A percentile compares a stretch with the other conserved stretches of the same genome.
phyloP scores from a whole-genome alignment of 2,329 filamentous ascomycete genomes.

The Epicoccum nigrum region DNA sequence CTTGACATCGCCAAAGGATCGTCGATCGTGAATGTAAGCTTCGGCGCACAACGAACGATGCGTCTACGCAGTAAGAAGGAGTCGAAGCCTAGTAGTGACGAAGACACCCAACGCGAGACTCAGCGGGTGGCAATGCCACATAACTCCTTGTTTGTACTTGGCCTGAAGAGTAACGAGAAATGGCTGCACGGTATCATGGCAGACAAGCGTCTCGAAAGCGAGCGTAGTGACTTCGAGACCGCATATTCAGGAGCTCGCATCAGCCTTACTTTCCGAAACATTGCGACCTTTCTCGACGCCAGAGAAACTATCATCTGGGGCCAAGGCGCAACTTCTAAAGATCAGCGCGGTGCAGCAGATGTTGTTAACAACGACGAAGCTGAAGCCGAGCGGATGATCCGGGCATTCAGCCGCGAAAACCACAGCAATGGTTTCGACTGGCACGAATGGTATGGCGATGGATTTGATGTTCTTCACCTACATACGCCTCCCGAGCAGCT shows the following conservation, averaged over 20 bases:
- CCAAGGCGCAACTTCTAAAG: slow-evolving; percentile 80
- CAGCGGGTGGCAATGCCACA: slow-evolving; percentile 80
- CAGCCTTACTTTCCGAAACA: slow-evolving; percentile 87
- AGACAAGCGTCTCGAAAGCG: slow-evolving; percentile 74
- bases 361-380: slow-evolving; percentile 73
- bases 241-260: slow-evolving; percentile 80
- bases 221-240: slow-evolving; percentile 73
- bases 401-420: slow-evolving; percentile 86
- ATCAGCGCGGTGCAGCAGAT: slow-evolving; percentile 60
- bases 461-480: slow-evolving; percentile 81
- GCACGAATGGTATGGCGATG: slow-evolving; percentile 74
- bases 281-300: slow-evolving; percentile 80
- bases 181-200: slow-evolving; percentile 94
- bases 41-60: slow-evolving; percentile 93
- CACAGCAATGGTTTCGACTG: slow-evolving; percentile 73
- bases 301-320: slow-evolving; percentile 81
- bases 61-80: slow-evolving; percentile 79
- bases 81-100: slow-evolving; percentile 31
- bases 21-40: slow-evolving; percentile 88
- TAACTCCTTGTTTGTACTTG: slow-evolving; percentile 86
- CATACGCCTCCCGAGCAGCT: slow-evolving; percentile 35
- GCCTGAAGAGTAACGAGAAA: slow-evolving; percentile 77
- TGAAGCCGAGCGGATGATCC: slow-evolving; percentile 72
- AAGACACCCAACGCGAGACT: slow-evolving; percentile 55
- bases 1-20: slow-evolving; percentile 83